These are phyloP conservation scores for Boletellus emodensis DNA, from an alignment of 768 basidiomycete species.

Conservation along the genomic window DNA sequence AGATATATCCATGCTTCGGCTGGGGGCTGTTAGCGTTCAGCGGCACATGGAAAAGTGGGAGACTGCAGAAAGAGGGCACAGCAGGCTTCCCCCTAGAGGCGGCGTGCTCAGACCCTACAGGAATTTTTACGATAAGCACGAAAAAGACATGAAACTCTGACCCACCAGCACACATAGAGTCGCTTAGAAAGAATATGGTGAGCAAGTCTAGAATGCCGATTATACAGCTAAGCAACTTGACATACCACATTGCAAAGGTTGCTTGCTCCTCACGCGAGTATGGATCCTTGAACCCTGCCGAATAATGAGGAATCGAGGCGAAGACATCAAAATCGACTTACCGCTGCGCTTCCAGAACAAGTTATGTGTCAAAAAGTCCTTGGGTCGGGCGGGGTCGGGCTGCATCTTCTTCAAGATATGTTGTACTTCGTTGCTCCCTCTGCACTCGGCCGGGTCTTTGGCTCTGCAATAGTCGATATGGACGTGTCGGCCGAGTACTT, in stretches of 20 bases:
- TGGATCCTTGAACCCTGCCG: conserved; percentile 58
- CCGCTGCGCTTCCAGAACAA: conserved; percentile 57
- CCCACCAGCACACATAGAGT: conserved; percentile 49
- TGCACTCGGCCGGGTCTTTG: conserved; percentile 32
- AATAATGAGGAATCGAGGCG: not conserved
- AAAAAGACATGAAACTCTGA: not conserved
- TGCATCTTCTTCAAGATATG: conserved; percentile 39
- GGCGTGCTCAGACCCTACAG: conserved; percentile 48
- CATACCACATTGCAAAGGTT: conserved; percentile 51
- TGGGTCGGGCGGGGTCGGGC: conserved; percentile 43
- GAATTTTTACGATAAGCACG: not conserved
- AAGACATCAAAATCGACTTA: conserved; percentile 14
- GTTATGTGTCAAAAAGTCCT: conserved; percentile 54
- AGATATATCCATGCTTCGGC: conserved; percentile 42
- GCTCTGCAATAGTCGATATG: conserved; percentile 56
- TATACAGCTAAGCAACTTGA: not conserved
- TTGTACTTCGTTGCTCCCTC: conserved; percentile 37
- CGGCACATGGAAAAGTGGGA: conserved; percentile 51
- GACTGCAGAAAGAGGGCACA: conserved; percentile 49
- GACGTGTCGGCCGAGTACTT: conserved; percentile 47
- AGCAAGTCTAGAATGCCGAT: not conserved
- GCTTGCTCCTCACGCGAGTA: conserved; percentile 54
- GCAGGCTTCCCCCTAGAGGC: conserved; percentile 34
- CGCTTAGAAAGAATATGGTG: conserved; percentile 29
- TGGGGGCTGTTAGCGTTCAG: conserved; percentile 18